phyloP scores from a whole-genome alignment of 148 eudicot genomes.

The Mesembryanthemum crystallinum region DNA sequence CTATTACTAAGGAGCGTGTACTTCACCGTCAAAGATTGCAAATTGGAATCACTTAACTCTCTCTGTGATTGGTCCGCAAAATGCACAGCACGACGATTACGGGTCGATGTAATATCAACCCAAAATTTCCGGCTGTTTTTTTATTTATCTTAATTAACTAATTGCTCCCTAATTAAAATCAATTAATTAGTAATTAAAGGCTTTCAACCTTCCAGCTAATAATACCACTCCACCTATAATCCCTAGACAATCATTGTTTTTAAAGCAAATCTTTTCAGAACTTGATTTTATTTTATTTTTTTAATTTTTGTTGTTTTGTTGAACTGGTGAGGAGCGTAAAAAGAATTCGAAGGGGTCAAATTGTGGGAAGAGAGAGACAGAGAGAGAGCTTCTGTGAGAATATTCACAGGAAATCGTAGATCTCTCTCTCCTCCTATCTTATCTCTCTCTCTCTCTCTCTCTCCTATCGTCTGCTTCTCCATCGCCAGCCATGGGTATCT shows the following conservation, averaged over 20 bases:
- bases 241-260: not conserved
- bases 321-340: constrained; percentile 8
- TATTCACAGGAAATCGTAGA: constrained; percentile 6
- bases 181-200: too few relatives aligned
- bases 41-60: not conserved
- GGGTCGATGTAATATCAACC: constrained; percentile 13
- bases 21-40: not conserved
- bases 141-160: not conserved
- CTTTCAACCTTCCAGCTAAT: not conserved
- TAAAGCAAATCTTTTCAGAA: not conserved
- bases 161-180: too few relatives aligned
- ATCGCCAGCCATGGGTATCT: constrained; percentile 28
- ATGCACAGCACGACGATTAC: constrained; percentile 21
- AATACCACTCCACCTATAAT: not conserved
- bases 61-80: constrained; percentile 13
- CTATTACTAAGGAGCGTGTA: not conserved
- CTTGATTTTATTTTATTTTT: not conserved
- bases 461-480: not conserved
- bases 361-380: constrained; percentile 3
- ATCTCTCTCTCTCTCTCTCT: not conserved
- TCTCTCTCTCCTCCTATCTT: constrained; percentile 14
- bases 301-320: too few relatives aligned
- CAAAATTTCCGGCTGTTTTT: not conserved
- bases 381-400: too few relatives aligned
- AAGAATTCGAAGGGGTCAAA: constrained; percentile 7